Percentiles rank a stretch among this genome's conserved stretches.
Conservation (phyloP, 2,329 filamentous ascomycete species). For the Cercospora berteroae region DNA sequence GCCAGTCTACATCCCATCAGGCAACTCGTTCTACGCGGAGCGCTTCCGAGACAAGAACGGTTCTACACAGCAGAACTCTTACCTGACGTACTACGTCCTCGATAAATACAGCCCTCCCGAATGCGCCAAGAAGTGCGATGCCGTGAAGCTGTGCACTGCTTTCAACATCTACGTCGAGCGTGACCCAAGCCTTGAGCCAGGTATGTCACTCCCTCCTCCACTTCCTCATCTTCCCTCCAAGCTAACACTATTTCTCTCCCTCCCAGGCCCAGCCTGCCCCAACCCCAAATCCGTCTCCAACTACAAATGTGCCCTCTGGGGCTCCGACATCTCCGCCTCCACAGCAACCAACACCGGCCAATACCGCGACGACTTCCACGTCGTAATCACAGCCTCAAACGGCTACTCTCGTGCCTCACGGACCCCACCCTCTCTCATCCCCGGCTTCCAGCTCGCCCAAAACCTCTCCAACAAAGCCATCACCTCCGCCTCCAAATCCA, state of each 20-base stretch:
- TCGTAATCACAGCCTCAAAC: constrained; percentile 34
- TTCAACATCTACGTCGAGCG: constrained; percentile 33
- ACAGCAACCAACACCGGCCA: constrained; percentile 32
- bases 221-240: background rate
- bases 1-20: constrained; percentile 14
- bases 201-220: constrained; percentile 3
- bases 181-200: constrained; percentile 26
- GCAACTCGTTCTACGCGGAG: constrained; percentile 23
- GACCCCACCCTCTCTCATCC: constrained; percentile 19
- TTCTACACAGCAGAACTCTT: constrained; percentile 27
- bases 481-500: constrained; percentile 24
- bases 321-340: constrained; percentile 31
- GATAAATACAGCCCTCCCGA: constrained; percentile 25
- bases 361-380: constrained; percentile 29
- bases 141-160: constrained; percentile 25
- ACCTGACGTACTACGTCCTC: constrained; percentile 30
- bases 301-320: constrained; percentile 39
- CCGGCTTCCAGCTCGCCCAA: constrained; percentile 35
- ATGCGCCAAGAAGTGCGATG: constrained; percentile 29
- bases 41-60: constrained; percentile 30
- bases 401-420: constrained; percentile 34
- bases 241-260: constrained; percentile 9
- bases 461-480: constrained; percentile 31
- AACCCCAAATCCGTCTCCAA: constrained; percentile 34
- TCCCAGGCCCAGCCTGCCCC: constrained; percentile 33